phyloP scores from a whole-genome alignment of 352 stramenopile species.

The Pythium volutum region DNA sequence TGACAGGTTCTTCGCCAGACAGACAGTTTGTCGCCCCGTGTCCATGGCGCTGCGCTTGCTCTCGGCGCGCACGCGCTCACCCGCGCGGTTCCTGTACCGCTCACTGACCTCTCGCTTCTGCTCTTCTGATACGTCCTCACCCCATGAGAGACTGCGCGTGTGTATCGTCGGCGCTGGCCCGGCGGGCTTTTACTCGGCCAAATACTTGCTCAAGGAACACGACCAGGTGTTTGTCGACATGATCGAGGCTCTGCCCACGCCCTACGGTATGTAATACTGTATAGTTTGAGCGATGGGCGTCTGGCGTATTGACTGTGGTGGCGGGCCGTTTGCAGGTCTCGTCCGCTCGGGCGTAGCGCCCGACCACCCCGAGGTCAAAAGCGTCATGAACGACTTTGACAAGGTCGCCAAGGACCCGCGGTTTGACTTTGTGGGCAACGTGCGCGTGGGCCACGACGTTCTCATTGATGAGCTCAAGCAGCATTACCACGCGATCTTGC shows the following conservation, averaged over 20 bases:
- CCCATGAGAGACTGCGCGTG: slow-evolving; percentile 44
- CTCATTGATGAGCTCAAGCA: slow-evolving; percentile 82
- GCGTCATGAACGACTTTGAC: slow-evolving; percentile 96
- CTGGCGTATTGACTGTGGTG: background rate
- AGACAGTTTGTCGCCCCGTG: background rate
- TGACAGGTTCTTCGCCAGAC: too few species aligned
- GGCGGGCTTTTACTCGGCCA: slow-evolving; percentile 92
- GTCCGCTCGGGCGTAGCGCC: slow-evolving; percentile 96
- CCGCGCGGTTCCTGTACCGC: slow-evolving; percentile 9
- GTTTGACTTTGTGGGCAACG: slow-evolving; percentile 90
- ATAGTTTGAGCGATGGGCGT: background rate
- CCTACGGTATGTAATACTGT: slow-evolving; percentile 62
- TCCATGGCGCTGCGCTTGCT: slow-evolving; percentile 23
- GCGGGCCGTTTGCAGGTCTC: slow-evolving; percentile 62
- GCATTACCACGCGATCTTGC: slow-evolving; percentile 93
- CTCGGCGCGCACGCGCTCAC: slow-evolving; percentile 11
- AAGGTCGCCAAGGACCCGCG: slow-evolving; percentile 76
- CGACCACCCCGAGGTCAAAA: slow-evolving; percentile 99
- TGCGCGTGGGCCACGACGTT: slow-evolving; percentile 87
- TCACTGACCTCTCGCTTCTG: slow-evolving; percentile 14
- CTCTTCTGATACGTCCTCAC: background rate
- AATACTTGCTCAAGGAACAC: slow-evolving; percentile 92
- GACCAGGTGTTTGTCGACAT: slow-evolving; percentile 80
- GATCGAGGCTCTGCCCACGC: slow-evolving; percentile 92
- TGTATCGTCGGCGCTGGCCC: slow-evolving; percentile 91